Evolutionary conservation across 805 yeast genomes (phyloP).

Genomic region (Clavispora carvajalis): DNA sequence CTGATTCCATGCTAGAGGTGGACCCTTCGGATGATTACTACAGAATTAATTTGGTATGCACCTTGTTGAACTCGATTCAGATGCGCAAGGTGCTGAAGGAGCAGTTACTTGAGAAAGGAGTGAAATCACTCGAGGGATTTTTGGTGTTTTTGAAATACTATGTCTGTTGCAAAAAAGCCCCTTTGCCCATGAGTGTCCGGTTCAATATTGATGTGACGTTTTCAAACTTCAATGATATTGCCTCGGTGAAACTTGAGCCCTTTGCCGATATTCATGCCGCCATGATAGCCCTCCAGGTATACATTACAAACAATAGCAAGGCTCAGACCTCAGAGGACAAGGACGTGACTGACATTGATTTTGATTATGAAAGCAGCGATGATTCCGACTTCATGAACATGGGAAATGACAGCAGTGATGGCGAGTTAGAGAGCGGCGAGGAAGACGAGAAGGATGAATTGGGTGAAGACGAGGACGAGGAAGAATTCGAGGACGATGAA

Average conservation of each 20-base stretch:
- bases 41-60: constrained; percentile 51
- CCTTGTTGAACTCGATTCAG: constrained; percentile 18
- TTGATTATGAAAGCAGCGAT: not conserved
- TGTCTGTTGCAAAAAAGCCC: constrained; percentile 51
- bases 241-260: constrained; percentile 25
- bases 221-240: constrained; percentile 21
- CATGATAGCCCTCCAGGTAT: constrained; percentile 7
- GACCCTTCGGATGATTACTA: constrained; percentile 70
- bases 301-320: not conserved
- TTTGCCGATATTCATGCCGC: constrained; percentile 23
- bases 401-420: constrained; percentile 5
- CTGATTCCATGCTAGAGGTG: constrained; percentile 41
- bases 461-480: not conserved
- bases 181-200: constrained; percentile 59
- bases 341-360: constrained; percentile 9
- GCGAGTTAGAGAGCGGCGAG: constrained; percentile 9
- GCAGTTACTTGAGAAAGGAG: constrained; percentile 6
- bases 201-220: constrained; percentile 47
- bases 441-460: constrained; percentile 8
- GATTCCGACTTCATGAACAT: not conserved
- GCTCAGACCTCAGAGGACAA: not conserved
- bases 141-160: constrained; percentile 69
- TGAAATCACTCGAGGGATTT: constrained; percentile 26
- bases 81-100: constrained; percentile 4
- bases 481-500: constrained; percentile 4